These are phyloP conservation scores for Solanum acaule DNA, from an alignment of 257 asterid genomes.

Conservation along the genomic window DNA sequence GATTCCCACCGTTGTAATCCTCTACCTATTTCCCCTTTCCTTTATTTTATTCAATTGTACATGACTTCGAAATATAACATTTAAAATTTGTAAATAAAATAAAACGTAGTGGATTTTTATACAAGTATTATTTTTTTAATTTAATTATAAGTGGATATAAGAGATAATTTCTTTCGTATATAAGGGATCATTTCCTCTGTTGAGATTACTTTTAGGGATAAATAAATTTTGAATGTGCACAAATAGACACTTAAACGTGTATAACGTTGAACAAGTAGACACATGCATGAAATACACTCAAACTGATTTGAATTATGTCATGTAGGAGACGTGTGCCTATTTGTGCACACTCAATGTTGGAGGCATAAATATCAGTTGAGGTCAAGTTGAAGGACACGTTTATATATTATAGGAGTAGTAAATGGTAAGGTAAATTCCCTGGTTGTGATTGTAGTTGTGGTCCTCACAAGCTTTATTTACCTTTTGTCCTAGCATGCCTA, in stretches of 20 bases:
- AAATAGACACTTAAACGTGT: neutral
- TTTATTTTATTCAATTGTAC: neutral
- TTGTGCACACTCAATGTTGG: accelerated
- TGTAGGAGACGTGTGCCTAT: neutral
- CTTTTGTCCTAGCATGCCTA: neutral
- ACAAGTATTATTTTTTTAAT: too few species aligned
- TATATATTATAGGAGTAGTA: neutral
- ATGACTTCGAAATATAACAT: neutral
- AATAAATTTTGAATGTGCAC: neutral
- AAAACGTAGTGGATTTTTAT: neutral
- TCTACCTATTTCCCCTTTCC: neutral
- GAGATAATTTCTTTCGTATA: too few species aligned
- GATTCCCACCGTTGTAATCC: too few species aligned
- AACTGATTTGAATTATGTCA: neutral
- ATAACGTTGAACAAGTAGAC: too few species aligned
- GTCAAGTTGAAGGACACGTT: neutral
- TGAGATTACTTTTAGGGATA: neutral
- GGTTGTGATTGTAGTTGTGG: constrained; percentile 16
- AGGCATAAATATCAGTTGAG: neutral
- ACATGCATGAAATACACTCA: neutral
- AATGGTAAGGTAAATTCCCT: neutral
- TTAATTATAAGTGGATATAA: neutral
- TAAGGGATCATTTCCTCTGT: neutral
- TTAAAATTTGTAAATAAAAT: too few species aligned
- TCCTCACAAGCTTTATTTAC: constrained; percentile 17